Conservation (phyloP, 2,329 filamentous ascomycete species). For the Trichoderma citrinoviride region DNA sequence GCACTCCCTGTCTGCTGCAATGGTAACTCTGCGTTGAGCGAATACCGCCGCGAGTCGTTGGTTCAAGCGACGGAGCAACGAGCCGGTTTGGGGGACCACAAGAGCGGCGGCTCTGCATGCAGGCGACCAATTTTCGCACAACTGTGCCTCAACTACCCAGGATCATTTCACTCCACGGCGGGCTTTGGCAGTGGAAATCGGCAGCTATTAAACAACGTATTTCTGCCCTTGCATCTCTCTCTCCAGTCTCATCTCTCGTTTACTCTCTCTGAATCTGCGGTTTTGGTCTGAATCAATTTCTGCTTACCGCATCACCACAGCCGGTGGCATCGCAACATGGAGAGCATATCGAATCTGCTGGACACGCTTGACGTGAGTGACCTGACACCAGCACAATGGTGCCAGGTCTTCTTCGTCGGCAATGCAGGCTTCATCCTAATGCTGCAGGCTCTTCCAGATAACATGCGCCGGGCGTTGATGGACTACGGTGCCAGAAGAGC, state of each 20-base stretch:
- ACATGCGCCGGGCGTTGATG: constrained; percentile 45
- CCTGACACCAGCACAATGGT: constrained; percentile 35
- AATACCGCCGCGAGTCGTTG: neutral
- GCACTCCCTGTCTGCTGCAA: too few species aligned
- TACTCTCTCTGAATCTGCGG: neutral
- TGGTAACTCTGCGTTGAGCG: too few species aligned
- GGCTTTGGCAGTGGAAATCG: neutral
- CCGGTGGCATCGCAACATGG: neutral
- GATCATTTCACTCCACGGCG: neutral
- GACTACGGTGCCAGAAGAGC: constrained; percentile 50
- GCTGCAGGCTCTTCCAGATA: constrained; percentile 44
- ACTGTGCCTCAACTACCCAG: neutral
- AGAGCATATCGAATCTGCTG: neutral
- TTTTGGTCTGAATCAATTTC: too few species aligned
- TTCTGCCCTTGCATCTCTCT: neutral
- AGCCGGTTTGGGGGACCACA: neutral
- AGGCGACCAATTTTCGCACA: neutral
- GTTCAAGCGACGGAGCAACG: neutral
- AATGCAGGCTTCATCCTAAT: constrained; percentile 41
- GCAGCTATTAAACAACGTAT: neutral
- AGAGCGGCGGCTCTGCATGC: neutral
- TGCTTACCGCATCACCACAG: neutral
- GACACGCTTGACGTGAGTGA: neutral
- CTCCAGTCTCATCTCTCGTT: neutral
- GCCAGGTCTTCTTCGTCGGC: constrained; percentile 49